phyloP scores from a whole-genome alignment of 495 filamentous ascomycete genomes.

The Chaetomium tenue region DNA sequence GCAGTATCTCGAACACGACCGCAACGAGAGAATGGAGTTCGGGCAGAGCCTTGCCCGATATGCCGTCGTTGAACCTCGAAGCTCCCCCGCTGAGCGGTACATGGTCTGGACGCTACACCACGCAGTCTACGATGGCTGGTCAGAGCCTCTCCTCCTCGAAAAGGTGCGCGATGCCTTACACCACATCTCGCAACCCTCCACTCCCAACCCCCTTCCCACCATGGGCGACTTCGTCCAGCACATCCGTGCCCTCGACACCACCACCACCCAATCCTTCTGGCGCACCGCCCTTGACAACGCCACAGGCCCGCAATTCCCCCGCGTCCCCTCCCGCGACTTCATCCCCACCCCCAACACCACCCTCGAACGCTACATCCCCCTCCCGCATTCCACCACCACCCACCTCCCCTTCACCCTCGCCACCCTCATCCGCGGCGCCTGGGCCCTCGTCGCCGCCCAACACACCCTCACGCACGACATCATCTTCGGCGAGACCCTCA shows the following conservation, averaged over 20 bases:
- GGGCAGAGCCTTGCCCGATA: conserved; percentile 30
- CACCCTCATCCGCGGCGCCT: conserved; percentile 44
- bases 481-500: conserved; percentile 44
- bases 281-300: conserved; percentile 18
- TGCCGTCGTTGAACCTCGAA: conserved; percentile 23
- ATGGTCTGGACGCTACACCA: conserved; percentile 56
- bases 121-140: conserved; percentile 66
- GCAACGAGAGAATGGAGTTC: conserved; percentile 22
- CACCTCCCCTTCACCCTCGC: conserved; percentile 28
- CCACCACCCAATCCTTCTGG: conserved; percentile 22
- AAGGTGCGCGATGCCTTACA: conserved; percentile 19
- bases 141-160: conserved; percentile 39
- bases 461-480: conserved; percentile 41
- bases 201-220: conserved; percentile 25
- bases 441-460: conserved; percentile 44
- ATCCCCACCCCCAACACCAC: conserved; percentile 17
- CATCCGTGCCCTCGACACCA: conserved; percentile 29
- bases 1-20: conserved; percentile 43
- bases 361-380: conserved; percentile 18
- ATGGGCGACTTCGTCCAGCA: conserved; percentile 43
- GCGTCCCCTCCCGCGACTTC: conserved; percentile 27
- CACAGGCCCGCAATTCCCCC: conserved; percentile 26
- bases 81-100: neutral
- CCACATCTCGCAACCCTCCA: neutral
- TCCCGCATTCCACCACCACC: neutral